Base-by-base conservation (phyloP, 1,284 basidiomycete genomes). In the Melampsora larici-populina region DNA sequence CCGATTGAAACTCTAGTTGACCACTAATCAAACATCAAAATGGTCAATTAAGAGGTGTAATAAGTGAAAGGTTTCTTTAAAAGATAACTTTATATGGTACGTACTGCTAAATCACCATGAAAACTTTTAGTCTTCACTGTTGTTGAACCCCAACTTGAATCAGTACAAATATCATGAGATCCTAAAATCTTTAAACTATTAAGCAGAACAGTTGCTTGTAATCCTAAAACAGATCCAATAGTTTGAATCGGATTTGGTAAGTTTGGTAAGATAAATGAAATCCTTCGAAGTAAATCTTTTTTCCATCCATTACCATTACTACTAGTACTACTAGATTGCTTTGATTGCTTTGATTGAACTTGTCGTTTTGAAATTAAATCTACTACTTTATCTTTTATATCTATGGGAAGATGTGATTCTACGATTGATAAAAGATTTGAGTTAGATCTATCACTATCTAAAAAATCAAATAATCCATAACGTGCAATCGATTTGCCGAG, bases 41-140 rank as follows among this genome's bases (percentile, higher is more conserved):
- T 29, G 5, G 6, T 29, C n/a, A 29, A 58, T 58, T 18, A 21
- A n/a, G n/a, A n/a, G n/a, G n/a, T n/a, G n/a, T n/a, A n/a, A n/a
- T n/a, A n/a, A n/a, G n/a, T n/a, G n/a, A n/a, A n/a, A n/a, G n/a
- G n/a, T n/a, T n/a, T n/a, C n/a, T n/a, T n/a, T n/a, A n/a, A n/a
- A 55, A 24, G 51, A 21, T 4, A 5, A 21, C 51, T 6, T 21
- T 55, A 4, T 24, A 24, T 21, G 51, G 13, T 21, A 49, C 72
- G 69, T n/a, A 76, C 74, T 40, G 67, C 24, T 62, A 76, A 43
- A 49, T 76, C 74, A 31, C 55, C 66, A 13, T 69, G 49, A 21
- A 76, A 68, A 13, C 66, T 69, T 26, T 76, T 36, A 13, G 55
- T 76, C 43, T 76, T 76, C n/a, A 76, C 74, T 7, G 74, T 76